Percentiles rank a stretch among this genome's conserved stretches.
Conservation (phyloP, 2,329 filamentous ascomycete genomes). For the Ascochyta clinopodiicola region DNA sequence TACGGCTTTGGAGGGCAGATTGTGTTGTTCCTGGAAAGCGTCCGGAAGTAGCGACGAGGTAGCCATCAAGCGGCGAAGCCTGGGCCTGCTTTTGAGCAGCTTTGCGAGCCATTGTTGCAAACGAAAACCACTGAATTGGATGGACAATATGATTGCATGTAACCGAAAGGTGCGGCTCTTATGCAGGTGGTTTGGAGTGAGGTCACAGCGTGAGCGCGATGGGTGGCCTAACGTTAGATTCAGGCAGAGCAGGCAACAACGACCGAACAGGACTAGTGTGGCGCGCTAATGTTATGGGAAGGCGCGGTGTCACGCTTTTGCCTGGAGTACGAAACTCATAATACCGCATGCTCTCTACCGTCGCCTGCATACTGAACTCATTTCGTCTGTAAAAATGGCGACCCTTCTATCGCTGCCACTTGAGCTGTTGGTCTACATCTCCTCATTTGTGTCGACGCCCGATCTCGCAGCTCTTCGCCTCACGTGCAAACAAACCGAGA, state of each 20-base stretch:
- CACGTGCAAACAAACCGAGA: constrained; percentile 63
- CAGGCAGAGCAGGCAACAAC: constrained; percentile 18
- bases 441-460: constrained; percentile 59
- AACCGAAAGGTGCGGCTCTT: constrained; percentile 10
- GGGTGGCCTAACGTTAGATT: constrained; percentile 2
- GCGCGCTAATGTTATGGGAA: constrained; percentile 3
- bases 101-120: constrained; percentile 31
- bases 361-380: neutral
- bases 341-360: neutral
- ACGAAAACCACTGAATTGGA: neutral
- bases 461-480: constrained; percentile 64
- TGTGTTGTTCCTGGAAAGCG: constrained; percentile 64
- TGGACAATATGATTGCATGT: constrained; percentile 16
- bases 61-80: constrained; percentile 55
- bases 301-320: constrained; percentile 15
- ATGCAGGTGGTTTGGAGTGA: constrained; percentile 3
- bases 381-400: constrained; percentile 22
- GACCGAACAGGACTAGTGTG: constrained; percentile 1
- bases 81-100: constrained; percentile 25
- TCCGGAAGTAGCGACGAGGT: constrained; percentile 65
- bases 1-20: constrained; percentile 54
- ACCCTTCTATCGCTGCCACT: constrained; percentile 54
- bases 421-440: constrained; percentile 64
- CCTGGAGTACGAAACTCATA: constrained; percentile 7
- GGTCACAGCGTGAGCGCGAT: constrained; percentile 4